Percentiles rank a stretch among this genome's conserved stretches.
These are phyloP conservation scores for Galeopsis tetrahit DNA, from an alignment of 257 asterid genomes.

Conservation along the genomic window DNA sequence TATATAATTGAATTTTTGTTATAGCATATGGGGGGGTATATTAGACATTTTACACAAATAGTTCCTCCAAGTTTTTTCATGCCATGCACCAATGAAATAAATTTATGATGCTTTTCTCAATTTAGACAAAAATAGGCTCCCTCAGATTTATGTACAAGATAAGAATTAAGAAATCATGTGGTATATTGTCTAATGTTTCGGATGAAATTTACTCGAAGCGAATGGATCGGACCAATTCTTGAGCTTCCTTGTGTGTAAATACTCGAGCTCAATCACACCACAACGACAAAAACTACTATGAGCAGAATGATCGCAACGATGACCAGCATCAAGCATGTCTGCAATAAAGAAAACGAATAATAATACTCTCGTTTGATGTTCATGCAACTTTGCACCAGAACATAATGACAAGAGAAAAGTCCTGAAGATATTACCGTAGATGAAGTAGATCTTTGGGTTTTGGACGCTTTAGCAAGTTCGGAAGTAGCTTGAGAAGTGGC, in stretches of 20 bases:
- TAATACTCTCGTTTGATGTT: not conserved
- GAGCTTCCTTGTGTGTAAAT: conserved; percentile 7
- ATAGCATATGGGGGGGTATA: too few relatives aligned
- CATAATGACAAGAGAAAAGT: not conserved
- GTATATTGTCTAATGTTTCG: not conserved
- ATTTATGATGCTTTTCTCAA: conserved; percentile 2
- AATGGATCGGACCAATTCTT: not conserved
- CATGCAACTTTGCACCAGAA: not conserved
- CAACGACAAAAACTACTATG: conserved; percentile 47
- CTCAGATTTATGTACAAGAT: conserved; percentile 14
- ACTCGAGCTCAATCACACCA: conserved; percentile 34
- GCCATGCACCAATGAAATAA: not conserved
- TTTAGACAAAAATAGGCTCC: conserved; percentile 27
- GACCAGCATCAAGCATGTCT: conserved; percentile 61
- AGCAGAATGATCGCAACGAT: conserved; percentile 55
- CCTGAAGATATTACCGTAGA: conserved; percentile 46
- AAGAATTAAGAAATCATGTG: not conserved
- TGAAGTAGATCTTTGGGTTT: conserved; percentile 53
- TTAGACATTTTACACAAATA: too few relatives aligned
- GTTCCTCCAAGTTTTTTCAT: not conserved
- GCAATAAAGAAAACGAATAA: conserved; percentile 30
- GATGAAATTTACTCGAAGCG: not conserved
- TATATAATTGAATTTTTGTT: too few relatives aligned
- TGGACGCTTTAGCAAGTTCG: conserved; percentile 57
- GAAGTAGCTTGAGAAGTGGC: conserved; percentile 53